Percentiles rank a stretch among this genome's conserved stretches.
Evolutionary conservation across 163 green algal species (phyloP).

Genomic region (Scenedesmus sp.): DNA sequence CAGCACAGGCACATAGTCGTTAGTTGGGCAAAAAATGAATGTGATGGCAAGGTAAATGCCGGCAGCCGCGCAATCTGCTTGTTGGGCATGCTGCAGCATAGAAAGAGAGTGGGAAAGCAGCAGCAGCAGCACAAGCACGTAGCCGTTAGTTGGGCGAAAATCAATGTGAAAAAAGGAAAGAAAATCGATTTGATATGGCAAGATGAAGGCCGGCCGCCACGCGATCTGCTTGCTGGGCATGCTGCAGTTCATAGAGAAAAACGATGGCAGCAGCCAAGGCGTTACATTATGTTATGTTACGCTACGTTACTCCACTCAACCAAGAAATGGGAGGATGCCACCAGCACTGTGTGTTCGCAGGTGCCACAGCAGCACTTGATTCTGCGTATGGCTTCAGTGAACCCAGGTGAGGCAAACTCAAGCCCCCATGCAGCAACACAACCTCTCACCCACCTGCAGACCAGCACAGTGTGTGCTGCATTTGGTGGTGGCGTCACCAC

Average conservation of each 20-base stretch:
- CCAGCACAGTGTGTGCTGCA: neutral
- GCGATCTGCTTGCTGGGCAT: too few species aligned
- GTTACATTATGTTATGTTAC: too few species aligned
- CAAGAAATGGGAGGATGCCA: too few species aligned
- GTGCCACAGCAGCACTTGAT: too few species aligned
- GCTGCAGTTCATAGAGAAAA: neutral
- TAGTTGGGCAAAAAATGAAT: neutral
- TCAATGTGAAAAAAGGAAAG: neutral
- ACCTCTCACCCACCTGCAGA: slow-evolving; percentile 1
- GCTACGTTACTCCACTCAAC: too few species aligned
- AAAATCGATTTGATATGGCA: neutral
- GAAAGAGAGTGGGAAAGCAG: neutral
- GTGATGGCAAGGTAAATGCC: neutral
- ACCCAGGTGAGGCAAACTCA: too few species aligned
- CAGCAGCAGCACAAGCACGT: neutral
- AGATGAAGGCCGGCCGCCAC: neutral
- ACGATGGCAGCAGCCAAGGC: neutral
- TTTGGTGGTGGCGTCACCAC: slow-evolving; percentile 24
- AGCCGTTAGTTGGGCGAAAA: neutral
- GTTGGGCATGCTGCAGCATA: too few species aligned
- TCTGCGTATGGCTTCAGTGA: too few species aligned
- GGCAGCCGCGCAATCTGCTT: too few species aligned
- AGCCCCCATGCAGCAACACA: too few species aligned
- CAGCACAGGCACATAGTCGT: neutral
- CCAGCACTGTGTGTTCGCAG: too few species aligned